Conservation (phyloP, 2,329 filamentous ascomycete genomes). For the Sclerotinia glacialis region DNA sequence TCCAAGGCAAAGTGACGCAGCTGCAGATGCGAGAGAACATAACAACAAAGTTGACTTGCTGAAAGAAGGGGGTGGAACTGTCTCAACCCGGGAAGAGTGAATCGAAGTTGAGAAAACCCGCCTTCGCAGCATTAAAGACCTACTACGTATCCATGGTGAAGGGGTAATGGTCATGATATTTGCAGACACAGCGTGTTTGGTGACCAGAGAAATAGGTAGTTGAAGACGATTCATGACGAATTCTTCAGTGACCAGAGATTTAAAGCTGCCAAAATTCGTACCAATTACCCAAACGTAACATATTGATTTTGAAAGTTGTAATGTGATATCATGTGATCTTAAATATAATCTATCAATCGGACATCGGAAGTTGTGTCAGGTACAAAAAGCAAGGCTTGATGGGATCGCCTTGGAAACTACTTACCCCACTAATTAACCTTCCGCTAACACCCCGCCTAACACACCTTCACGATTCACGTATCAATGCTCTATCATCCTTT, state of each 20-base stretch:
- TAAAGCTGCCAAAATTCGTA: not conserved
- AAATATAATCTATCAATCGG: not conserved
- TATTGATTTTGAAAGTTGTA: no score
- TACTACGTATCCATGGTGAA: not conserved
- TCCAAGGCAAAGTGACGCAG: conserved; percentile 4
- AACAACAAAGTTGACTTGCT: conserved; percentile 15
- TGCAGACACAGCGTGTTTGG: not conserved
- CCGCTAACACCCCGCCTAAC: no score
- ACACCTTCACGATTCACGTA: no score
- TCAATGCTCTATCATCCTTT: no score
- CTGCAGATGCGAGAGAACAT: conserved; percentile 19
- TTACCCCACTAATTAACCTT: no score
- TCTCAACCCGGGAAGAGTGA: not conserved
- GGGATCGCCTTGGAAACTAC: no score
- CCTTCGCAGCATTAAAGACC: not conserved
- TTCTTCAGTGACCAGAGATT: not conserved
- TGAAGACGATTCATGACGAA: not conserved
- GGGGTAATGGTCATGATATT: not conserved
- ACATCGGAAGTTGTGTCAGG: no score
- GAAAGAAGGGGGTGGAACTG: conserved; percentile 1
- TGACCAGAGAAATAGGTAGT: not conserved
- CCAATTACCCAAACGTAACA: not conserved
- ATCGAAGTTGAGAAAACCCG: not conserved
- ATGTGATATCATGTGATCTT: not conserved
- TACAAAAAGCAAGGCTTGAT: no score